Percentiles rank a stretch among this genome's conserved stretches.
Evolutionary conservation across 2,329 filamentous ascomycete species (phyloP).

Genomic region (Penicillium sp.): DNA sequence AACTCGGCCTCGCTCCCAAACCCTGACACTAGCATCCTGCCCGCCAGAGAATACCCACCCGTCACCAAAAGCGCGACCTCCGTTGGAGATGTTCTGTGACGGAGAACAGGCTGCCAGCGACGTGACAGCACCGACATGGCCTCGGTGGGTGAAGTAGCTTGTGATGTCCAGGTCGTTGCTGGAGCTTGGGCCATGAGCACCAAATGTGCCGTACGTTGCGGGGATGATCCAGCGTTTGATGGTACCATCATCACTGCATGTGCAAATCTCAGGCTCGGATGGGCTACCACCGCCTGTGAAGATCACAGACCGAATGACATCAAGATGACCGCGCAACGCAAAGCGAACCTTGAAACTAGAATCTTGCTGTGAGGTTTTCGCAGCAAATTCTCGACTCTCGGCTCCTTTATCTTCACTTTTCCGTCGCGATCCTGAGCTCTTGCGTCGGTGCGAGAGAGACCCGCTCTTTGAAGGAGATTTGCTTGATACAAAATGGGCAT

Average conservation of each 20-base stretch:
- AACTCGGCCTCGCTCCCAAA: slow-evolving; percentile 91
- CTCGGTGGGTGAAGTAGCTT: slow-evolving; percentile 91
- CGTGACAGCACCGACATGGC: slow-evolving; percentile 85
- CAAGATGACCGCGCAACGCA: slow-evolving; percentile 82
- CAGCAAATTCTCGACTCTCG: slow-evolving; percentile 50
- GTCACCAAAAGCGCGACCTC: slow-evolving; percentile 80
- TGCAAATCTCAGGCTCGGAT: slow-evolving; percentile 94
- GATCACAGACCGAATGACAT: slow-evolving; percentile 88
- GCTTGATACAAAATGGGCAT: slow-evolving; percentile 63
- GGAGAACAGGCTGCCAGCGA: slow-evolving; percentile 81
- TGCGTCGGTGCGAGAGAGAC: slow-evolving; percentile 66
- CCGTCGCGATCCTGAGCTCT: slow-evolving; percentile 69
- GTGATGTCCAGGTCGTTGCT: slow-evolving; percentile 81
- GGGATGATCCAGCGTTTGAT: slow-evolving; percentile 97
- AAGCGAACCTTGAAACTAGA: slow-evolving; percentile 88
- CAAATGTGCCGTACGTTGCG: slow-evolving; percentile 62
- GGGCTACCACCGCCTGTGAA: slow-evolving; percentile 96
- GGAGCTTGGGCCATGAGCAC: slow-evolving; percentile 47
- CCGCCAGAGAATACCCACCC: slow-evolving; percentile 99
- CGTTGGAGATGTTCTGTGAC: slow-evolving; percentile 80
- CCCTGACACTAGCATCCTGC: slow-evolving; percentile 83
- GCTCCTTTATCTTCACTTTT: slow-evolving; percentile 53
- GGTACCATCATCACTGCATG: slow-evolving; percentile 87
- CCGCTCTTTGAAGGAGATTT: slow-evolving; percentile 69
- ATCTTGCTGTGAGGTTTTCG: slow-evolving; percentile 47